A percentile compares a stretch with the other conserved stretches of the same genome.
Conservation (phyloP, 495 filamentous ascomycete species). For the Trichocladium uniseriatum region DNA sequence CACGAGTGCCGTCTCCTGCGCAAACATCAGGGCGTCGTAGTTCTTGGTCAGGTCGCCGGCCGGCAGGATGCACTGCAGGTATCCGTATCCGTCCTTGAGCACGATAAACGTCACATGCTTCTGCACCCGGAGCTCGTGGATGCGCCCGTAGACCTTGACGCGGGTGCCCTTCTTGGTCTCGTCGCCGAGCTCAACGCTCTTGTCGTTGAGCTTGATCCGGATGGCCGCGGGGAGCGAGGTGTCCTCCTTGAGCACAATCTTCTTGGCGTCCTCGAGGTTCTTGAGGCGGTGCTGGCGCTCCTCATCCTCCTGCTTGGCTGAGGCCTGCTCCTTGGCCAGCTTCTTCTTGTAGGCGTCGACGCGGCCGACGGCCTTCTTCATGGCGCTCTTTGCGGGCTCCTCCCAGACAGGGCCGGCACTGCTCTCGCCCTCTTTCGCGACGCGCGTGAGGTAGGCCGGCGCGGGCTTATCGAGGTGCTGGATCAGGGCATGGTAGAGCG, state of each 20-base stretch:
- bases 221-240: slow-evolving; percentile 65
- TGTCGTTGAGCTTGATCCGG: slow-evolving; percentile 63
- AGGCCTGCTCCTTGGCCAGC: slow-evolving; percentile 57
- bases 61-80: slow-evolving; percentile 74
- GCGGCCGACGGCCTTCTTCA: slow-evolving; percentile 71
- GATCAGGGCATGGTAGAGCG: slow-evolving; percentile 65
- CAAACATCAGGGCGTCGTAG: slow-evolving; percentile 83
- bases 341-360: slow-evolving; percentile 71
- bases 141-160: slow-evolving; percentile 75
- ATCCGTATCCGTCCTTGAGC: slow-evolving; percentile 79
- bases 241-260: slow-evolving; percentile 76
- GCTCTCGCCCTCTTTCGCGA: slow-evolving; percentile 49
- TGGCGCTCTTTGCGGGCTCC: slow-evolving; percentile 67
- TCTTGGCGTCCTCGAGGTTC: slow-evolving; percentile 78
- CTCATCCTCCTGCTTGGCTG: slow-evolving; percentile 60
- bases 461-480: slow-evolving; percentile 54
- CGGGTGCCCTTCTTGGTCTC: slow-evolving; percentile 54
- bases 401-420: slow-evolving; percentile 53
- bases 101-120: slow-evolving; percentile 85
- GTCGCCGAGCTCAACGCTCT: slow-evolving; percentile 58
- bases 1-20: slow-evolving; percentile 79
- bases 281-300: slow-evolving; percentile 55
- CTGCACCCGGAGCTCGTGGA: slow-evolving; percentile 76
- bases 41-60: slow-evolving; percentile 78
- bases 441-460: slow-evolving; percentile 54